Evolutionary conservation across 2,329 filamentous ascomycete genomes (phyloP).

Genomic region (Chaetomium globosum): DNA sequence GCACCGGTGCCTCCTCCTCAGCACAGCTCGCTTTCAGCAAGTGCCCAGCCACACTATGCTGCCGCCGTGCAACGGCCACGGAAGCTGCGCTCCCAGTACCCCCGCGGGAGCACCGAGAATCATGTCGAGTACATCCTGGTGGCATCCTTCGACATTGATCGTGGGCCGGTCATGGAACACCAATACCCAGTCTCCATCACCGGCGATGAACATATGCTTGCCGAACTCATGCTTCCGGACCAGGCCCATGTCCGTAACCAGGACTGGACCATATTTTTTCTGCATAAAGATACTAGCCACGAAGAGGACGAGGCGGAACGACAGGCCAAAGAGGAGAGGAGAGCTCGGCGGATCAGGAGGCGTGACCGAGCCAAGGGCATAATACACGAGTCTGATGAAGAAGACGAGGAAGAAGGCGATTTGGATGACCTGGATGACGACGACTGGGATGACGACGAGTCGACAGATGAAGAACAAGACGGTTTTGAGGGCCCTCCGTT

Average conservation of each 20-base stretch:
- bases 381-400: conserved; percentile 53
- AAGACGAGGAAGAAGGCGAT: conserved; percentile 50
- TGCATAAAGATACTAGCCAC: conserved; percentile 90
- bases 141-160: conserved; percentile 95
- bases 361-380: conserved; percentile 48
- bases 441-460: conserved; percentile 57
- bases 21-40: conserved; percentile 60
- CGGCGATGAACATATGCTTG: conserved; percentile 96
- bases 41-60: conserved; percentile 51
- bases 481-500: conserved; percentile 82
- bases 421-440: conserved; percentile 47
- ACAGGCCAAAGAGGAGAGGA: conserved; percentile 58
- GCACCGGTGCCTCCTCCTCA: conserved; percentile 59
- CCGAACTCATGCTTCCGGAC: conserved; percentile 96
- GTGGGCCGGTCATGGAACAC: conserved; percentile 96
- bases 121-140: conserved; percentile 99
- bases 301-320: conserved; percentile 78
- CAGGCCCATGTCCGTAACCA: conserved; percentile 93
- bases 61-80: conserved; percentile 55
- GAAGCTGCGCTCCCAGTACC: conserved; percentile 73
- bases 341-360: conserved; percentile 54
- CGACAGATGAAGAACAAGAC: conserved; percentile 65
- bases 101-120: conserved; percentile 73
- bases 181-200: conserved; percentile 95
- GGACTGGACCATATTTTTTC: conserved; percentile 99